Evolutionary conservation across 768 basidiomycete genomes (phyloP), one percentile per base, ranked within the genome.

Genomic region (Tricholoma furcatifolium): DNA sequence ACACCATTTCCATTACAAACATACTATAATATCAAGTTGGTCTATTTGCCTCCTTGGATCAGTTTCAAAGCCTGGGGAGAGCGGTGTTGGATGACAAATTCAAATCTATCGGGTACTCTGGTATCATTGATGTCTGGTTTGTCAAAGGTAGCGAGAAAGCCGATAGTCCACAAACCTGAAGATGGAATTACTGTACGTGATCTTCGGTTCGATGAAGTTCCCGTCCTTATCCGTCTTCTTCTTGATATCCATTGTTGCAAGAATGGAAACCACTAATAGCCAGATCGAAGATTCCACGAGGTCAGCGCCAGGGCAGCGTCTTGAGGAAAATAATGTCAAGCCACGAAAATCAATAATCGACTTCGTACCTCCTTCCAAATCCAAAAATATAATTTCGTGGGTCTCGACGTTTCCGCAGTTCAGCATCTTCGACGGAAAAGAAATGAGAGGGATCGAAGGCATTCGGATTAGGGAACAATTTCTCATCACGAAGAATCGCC

Each of bases 251-350:
- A 58, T 35, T 4, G 50, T 51, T 3, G 57, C 47, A 17, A 58
- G 40, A 14, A 51, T 43, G 3, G 57, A 45, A 24, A 35, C 53
- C 12, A 55, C 52, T 4, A 55, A 43, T 6, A 58, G 40, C 57
- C 57, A 58, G 8, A 55, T 43, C 10, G 54, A 51, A 6, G 53
- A 51, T 23, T 58, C 54, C 7, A 55, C 57, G n/a, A 58, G 31
- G 45, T 51, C 40, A 3, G 46, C 43, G 17, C 55, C 55, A 39
- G 55, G 55, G 31, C 55, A 56, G 15, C 49, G 43, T 21, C 55
- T 56, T 12, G n/a, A 34, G 10, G 30, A 9, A 36, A 34, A 24
- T 24, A n/a, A 7, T 24, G 34, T 34, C 15, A 52, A 24, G 14
- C 27, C 30, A 15, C 15, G 36, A 43, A 21, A 10, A 14, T 43